Conservation (phyloP, 768 basidiomycete species). For the Ramaria rubella region DNA sequence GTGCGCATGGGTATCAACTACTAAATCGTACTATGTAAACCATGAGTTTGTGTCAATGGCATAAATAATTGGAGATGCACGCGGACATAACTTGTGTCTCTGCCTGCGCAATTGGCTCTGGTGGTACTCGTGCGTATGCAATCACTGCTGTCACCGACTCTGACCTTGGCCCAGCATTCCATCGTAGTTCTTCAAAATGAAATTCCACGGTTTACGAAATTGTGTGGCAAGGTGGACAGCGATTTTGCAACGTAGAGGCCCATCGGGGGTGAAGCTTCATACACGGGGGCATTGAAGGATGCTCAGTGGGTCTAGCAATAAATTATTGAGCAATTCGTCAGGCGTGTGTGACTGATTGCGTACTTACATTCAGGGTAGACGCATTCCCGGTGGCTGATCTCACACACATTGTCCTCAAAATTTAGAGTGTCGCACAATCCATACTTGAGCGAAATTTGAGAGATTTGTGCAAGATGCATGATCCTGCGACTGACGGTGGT, state of each 20-base stretch:
- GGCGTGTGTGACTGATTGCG: background rate
- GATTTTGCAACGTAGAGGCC: background rate
- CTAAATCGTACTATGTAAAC: background rate
- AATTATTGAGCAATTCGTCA: background rate
- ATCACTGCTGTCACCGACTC: background rate
- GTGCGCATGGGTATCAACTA: background rate
- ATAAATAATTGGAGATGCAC: background rate
- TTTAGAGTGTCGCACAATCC: background rate
- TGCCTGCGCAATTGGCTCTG: background rate
- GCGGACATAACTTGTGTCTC: background rate
- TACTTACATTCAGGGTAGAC: background rate
- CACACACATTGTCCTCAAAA: background rate
- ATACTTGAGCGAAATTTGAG: background rate
- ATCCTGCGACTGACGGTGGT: background rate
- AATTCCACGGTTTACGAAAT: background rate
- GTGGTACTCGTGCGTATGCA: background rate
- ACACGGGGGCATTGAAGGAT: background rate
- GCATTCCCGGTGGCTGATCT: background rate
- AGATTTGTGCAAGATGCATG: background rate
- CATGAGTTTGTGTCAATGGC: background rate
- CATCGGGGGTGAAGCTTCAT: background rate
- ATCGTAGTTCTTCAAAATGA: background rate
- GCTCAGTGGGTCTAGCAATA: background rate
- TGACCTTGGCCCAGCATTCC: background rate
- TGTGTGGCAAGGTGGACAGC: background rate